A percentile compares a stretch with the other conserved stretches of the same genome.
These are phyloP conservation scores for Lotus japonicus DNA, from an alignment of 306 rosid species.

Conservation along the genomic window DNA sequence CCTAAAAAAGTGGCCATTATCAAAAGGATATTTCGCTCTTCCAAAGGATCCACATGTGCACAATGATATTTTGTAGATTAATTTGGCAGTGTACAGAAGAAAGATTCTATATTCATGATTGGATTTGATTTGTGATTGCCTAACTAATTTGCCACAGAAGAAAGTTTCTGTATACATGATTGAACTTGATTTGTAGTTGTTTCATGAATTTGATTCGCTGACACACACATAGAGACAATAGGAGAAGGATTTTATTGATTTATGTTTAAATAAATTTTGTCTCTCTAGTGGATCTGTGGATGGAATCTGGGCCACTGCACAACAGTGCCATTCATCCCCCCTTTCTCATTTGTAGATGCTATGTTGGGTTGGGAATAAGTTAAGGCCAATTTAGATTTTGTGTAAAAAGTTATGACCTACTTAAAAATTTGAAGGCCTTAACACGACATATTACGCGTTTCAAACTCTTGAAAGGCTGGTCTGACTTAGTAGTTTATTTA, in stretches of 20 bases:
- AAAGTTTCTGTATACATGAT: not conserved
- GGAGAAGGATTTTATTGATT: not conserved
- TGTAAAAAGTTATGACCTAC: no score
- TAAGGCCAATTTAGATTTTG: no score
- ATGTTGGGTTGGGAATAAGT: no score
- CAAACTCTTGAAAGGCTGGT: no score
- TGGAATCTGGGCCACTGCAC: not conserved
- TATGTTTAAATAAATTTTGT: not conserved
- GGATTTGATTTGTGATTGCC: not conserved
- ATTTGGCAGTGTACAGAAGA: conserved; percentile 20
- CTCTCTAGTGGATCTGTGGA: no score
- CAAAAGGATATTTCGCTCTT: conserved; percentile 41
- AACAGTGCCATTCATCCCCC: no score
- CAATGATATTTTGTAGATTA: conserved; percentile 2
- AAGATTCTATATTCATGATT: not conserved
- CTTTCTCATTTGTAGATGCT: no score
- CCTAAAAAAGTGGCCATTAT: conserved; percentile 48
- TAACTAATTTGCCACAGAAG: not conserved
- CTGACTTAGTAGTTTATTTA: no score
- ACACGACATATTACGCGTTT: no score
- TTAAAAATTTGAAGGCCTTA: no score
- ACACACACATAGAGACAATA: no score
- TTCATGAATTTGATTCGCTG: no score
- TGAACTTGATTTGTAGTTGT: not conserved
- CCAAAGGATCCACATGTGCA: not conserved